Conservation (phyloP, 2,329 filamentous ascomycete genomes). For the Fonsecaea pugnacius region DNA sequence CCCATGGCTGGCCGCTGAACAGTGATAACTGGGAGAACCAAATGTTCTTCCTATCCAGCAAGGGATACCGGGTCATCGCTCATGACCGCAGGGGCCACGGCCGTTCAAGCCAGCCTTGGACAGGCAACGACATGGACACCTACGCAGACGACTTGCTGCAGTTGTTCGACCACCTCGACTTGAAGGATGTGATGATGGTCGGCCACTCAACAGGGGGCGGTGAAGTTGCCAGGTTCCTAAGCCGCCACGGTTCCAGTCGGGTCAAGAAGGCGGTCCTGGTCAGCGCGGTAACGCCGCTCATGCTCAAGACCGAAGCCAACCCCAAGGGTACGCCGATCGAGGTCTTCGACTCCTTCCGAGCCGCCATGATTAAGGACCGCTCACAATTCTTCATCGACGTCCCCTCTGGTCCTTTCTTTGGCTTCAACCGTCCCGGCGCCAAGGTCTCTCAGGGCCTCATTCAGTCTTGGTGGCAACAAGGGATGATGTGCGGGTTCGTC, state of each 20-base stretch:
- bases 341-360: slow-evolving; percentile 48
- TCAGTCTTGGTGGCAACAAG: slow-evolving; percentile 48
- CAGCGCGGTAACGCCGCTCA: slow-evolving; percentile 44
- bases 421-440: slow-evolving; percentile 42
- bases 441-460: slow-evolving; percentile 45
- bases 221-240: slow-evolving; percentile 47
- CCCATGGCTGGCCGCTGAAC: slow-evolving; percentile 49
- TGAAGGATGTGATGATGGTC: slow-evolving; percentile 45
- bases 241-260: slow-evolving; percentile 45
- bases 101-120: slow-evolving; percentile 48
- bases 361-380: slow-evolving; percentile 44
- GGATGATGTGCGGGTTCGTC: slow-evolving; percentile 48
- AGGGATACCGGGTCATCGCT: slow-evolving; percentile 48
- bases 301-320: slow-evolving; percentile 44
- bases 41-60: slow-evolving; percentile 46
- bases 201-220: slow-evolving; percentile 51
- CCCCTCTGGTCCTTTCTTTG: slow-evolving; percentile 44
- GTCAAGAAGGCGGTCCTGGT: slow-evolving; percentile 50
- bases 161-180: slow-evolving; percentile 44
- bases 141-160: slow-evolving; percentile 47
- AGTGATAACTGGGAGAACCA: slow-evolving; percentile 49
- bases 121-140: slow-evolving; percentile 48
- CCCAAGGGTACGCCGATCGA: slow-evolving; percentile 44
- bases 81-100: slow-evolving; percentile 46
- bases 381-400: slow-evolving; percentile 47